Conservation (phyloP, 805 yeast species). For the Kregervanrija fluxuum region DNA sequence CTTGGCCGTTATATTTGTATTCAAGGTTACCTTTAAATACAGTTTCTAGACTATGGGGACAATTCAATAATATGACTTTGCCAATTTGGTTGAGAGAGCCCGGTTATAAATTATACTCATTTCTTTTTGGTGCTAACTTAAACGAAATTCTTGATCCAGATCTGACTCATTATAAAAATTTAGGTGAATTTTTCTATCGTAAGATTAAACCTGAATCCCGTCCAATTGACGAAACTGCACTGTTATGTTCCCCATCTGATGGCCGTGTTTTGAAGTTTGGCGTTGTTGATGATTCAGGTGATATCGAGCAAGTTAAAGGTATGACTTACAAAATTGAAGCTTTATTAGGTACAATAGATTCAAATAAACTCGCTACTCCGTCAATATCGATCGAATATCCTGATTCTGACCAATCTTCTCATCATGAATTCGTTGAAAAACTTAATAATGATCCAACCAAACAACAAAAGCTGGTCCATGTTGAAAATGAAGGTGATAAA, state of each 20-base stretch:
- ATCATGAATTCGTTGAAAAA: slow-evolving; percentile 16
- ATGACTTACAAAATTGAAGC: slow-evolving; percentile 88
- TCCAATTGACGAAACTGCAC: slow-evolving; percentile 58
- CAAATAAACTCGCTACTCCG: slow-evolving; percentile 48
- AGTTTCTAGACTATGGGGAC: slow-evolving; percentile 91
- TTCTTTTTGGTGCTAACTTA: slow-evolving; percentile 77
- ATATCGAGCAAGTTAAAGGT: slow-evolving; percentile 95
- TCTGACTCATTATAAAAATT: slow-evolving; percentile 63
- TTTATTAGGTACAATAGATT: slow-evolving; percentile 56
- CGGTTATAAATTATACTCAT: slow-evolving; percentile 70
- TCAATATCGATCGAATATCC: slow-evolving; percentile 14
- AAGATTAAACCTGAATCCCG: slow-evolving; percentile 70
- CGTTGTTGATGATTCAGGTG: slow-evolving; percentile 59
- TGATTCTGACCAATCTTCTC: not conserved
- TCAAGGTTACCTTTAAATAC: slow-evolving; percentile 87
- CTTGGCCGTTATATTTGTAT: slow-evolving; percentile 88
- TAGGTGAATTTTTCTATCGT: slow-evolving; percentile 89
- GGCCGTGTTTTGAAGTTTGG: slow-evolving; percentile 88
- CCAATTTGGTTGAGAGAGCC: slow-evolving; percentile 88
- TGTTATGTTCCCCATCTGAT: slow-evolving; percentile 86
- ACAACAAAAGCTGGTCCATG: not conserved
- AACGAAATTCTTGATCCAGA: slow-evolving; percentile 86
- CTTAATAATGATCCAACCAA: slow-evolving; percentile 35
- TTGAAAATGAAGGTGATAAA: slow-evolving; percentile 55
- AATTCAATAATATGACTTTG: slow-evolving; percentile 69